phyloP scores from a whole-genome alignment of 352 stramenopile genomes.

The Phytophthora niederhauseri region DNA sequence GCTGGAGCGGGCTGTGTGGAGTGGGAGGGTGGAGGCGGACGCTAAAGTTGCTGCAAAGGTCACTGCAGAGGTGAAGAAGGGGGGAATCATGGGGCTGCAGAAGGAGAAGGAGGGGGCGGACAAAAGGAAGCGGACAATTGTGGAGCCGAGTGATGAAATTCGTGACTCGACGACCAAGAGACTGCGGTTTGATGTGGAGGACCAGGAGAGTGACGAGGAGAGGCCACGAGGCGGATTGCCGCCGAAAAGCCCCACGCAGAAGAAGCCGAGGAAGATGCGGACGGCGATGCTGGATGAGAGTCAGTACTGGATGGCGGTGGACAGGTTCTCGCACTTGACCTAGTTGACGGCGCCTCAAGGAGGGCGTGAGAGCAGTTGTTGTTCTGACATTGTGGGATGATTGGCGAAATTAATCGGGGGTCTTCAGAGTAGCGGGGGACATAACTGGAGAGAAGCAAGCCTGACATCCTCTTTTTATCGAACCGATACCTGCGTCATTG shows the following conservation, averaged over 20 bases:
- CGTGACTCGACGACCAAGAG: constrained; percentile 8
- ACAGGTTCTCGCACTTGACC: constrained; percentile 15
- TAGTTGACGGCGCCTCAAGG: not conserved
- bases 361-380: no score
- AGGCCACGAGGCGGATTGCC: constrained; percentile 2
- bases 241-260: constrained; percentile 2
- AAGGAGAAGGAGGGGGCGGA: not conserved
- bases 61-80: not conserved
- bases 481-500: no score
- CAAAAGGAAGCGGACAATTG: not conserved
- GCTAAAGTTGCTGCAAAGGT: constrained; percentile 4
- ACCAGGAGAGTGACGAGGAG: not conserved
- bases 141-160: constrained; percentile 1
- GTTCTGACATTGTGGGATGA: no score
- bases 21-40: not conserved
- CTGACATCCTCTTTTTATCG: no score
- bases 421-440: no score
- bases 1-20: constrained; percentile 5
- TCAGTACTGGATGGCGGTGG: constrained; percentile 16
- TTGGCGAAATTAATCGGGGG: no score
- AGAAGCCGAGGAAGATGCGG: constrained; percentile 18
- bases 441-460: no score
- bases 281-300: constrained; percentile 16
- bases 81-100: not conserved
- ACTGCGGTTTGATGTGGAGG: constrained; percentile 2